A percentile compares a stretch with the other conserved stretches of the same genome.
Conservation (phyloP, 331 rosid genomes). For the Spiraea crenata region DNA sequence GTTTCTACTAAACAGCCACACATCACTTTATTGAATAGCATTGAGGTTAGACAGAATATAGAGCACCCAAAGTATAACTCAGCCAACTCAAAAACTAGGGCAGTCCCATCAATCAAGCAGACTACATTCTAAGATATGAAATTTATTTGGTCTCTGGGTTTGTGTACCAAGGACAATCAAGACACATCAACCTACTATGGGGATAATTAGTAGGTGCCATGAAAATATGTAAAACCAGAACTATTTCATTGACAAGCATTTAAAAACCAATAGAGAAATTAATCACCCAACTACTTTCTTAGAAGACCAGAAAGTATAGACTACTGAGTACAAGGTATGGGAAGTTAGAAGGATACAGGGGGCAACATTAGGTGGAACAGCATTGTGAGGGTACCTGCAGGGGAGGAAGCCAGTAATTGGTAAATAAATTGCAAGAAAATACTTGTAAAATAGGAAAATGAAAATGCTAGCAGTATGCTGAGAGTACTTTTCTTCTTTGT, state of each 20-base stretch:
- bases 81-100: too few species aligned
- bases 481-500: neutral
- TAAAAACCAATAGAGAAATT: neutral
- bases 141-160: neutral
- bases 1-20: neutral
- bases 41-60: too few species aligned
- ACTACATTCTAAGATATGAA: neutral
- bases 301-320: conserved; percentile 6
- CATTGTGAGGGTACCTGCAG: conserved; percentile 76
- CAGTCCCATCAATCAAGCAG: too few species aligned
- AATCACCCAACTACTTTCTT: neutral
- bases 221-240: neutral
- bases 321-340: neutral
- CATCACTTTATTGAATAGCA: neutral
- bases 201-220: neutral
- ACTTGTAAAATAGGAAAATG: neutral
- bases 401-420: neutral
- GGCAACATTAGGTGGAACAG: conserved; percentile 78
- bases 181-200: neutral
- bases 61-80: too few species aligned
- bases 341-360: conserved; percentile 74
- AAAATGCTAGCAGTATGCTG: neutral
- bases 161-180: neutral
- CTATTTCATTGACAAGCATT: neutral
- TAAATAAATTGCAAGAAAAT: neutral